Percentiles rank a stretch among this genome's conserved stretches.
These are phyloP conservation scores for Xylariaceae sp. DNA, from an alignment of 2,329 filamentous ascomycete species.

Conservation along the genomic window DNA sequence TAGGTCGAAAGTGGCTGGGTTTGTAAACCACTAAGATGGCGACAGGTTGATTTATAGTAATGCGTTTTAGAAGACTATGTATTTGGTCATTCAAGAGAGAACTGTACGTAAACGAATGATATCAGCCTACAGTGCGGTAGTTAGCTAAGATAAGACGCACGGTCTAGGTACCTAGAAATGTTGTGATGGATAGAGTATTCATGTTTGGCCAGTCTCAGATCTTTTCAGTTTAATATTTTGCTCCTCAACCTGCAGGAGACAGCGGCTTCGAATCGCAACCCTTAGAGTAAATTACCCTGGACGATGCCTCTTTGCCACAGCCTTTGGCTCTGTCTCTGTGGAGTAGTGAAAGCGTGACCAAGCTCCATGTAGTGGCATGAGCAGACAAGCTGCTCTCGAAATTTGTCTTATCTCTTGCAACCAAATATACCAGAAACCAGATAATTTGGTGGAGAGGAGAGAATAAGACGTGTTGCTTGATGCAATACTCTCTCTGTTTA, in stretches of 20 bases:
- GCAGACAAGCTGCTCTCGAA: constrained; percentile 21
- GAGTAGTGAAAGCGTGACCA: constrained; percentile 46
- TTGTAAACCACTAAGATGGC: too few relatives aligned
- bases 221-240: constrained; percentile 71
- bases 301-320: constrained; percentile 56
- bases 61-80: constrained; percentile 9
- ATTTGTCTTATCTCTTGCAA: constrained; percentile 23
- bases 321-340: constrained; percentile 63
- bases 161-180: neutral
- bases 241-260: constrained; percentile 57
- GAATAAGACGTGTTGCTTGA: constrained; percentile 33
- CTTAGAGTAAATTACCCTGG: constrained; percentile 26
- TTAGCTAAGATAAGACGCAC: constrained; percentile 14
- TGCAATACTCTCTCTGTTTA: constrained; percentile 30
- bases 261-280: constrained; percentile 53
- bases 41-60: neutral
- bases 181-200: constrained; percentile 12
- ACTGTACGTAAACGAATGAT: constrained; percentile 6
- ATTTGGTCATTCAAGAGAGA: neutral
- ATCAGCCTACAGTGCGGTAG: constrained; percentile 10
- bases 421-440: constrained; percentile 19
- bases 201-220: constrained; percentile 63
- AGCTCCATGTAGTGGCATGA: constrained; percentile 60
- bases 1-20: constrained; percentile 11
- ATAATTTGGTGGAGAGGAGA: constrained; percentile 7